These are phyloP conservation scores for Vigna unguiculata DNA, from an alignment of 306 rosid species.

Conservation along the genomic window DNA sequence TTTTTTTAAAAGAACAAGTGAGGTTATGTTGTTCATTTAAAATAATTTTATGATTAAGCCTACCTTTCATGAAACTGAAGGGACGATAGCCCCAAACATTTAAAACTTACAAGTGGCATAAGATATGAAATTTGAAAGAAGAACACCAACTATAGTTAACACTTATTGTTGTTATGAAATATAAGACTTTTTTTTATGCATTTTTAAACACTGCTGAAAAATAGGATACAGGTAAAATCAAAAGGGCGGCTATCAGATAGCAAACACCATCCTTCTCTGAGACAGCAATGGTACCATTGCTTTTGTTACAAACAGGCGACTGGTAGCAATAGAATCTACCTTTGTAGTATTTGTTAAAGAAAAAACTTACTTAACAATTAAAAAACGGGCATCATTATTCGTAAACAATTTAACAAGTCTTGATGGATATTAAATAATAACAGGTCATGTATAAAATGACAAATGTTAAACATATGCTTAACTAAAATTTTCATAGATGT, in stretches of 20 bases:
- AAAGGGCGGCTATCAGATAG: background rate
- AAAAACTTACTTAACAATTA: background rate
- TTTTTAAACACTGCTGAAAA: background rate
- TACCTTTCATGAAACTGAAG: constrained; percentile 30
- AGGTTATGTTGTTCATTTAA: constrained; percentile 31
- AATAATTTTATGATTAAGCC: constrained; percentile 21
- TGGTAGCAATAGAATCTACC: constrained; percentile 3
- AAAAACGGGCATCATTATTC: background rate
- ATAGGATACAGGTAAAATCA: background rate
- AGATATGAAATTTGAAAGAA: background rate
- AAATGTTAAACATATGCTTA: constrained; percentile 17
- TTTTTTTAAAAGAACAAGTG: constrained; percentile 8
- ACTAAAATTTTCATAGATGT: constrained; percentile 19
- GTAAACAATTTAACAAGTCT: constrained; percentile 7
- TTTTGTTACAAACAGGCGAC: background rate
- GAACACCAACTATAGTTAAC: background rate
- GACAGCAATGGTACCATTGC: background rate
- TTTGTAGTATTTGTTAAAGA: constrained; percentile 1
- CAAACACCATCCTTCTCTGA: constrained; percentile 26
- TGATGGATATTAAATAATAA: constrained; percentile 9
- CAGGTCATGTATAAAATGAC: background rate
- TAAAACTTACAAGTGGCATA: background rate
- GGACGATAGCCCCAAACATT: constrained; percentile 16
- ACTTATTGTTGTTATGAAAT: background rate
- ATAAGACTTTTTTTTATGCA: background rate